Evolutionary conservation across 2,329 filamentous ascomycete species (phyloP), one percentile per base, ranked within the genome.

Genomic region (Tothia fuscella): DNA sequence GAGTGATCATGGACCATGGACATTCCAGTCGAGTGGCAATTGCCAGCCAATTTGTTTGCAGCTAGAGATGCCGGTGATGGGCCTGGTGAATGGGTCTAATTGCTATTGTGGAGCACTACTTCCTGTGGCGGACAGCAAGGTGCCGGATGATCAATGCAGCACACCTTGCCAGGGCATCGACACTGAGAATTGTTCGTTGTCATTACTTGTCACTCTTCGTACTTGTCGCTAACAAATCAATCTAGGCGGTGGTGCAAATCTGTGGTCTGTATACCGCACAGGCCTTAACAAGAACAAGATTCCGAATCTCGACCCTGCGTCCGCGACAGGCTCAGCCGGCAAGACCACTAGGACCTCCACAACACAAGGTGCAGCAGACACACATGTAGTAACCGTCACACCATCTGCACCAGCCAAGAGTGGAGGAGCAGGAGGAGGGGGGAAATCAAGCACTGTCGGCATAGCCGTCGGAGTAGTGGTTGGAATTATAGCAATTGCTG

Each of bases 401-500:
- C 39, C 49, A 14, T 35, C 40, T 7, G 39, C 14, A 12, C 42
- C 19, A 19, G 24, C 4, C 25, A 39, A 14, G 63, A 30, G 51
- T 71, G 26, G 52, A 61, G 19, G 16, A 56, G 57, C 16, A 49
- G 56, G 10, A 51, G 61, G 40, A 64, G 49, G 56, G 10, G 51
- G 61, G 40, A 64, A 68, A 6, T 66, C 78, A n/a, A 88, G 80
- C 56, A 82, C 77, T n/a, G 82, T 78, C 29, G 86, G 81, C 37
- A 88, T 96, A 50, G 87, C 82, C 14, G 89, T 80, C 7, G 89
- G 89, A 46, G 83, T 86, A 1, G 88, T 95, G 2, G 82, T 91
- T 6, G 87, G 84, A 45, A 76, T 94, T 2, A 66, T 93, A 2
- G 82, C 65, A 2, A 54, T 87, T 4, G 73, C 68, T 41, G 81